Base-by-base conservation (phyloP, 345 rosid genomes). In the Passiflora organensis region DNA sequence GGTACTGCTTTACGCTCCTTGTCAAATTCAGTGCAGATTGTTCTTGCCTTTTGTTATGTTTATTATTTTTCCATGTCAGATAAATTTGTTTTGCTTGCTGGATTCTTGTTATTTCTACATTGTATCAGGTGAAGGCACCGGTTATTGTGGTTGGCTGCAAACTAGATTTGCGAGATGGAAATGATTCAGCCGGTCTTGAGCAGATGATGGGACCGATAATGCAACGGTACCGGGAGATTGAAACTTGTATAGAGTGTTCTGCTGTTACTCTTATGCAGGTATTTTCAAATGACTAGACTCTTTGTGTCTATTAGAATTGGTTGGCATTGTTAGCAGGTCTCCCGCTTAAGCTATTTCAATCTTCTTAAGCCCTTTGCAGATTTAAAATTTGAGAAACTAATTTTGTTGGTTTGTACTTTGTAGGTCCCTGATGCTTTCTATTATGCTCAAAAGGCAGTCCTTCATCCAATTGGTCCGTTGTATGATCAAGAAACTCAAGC, bases 401-500 rank as follows among this genome's bases (percentile, higher is more conserved):
- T 37, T 34, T 37, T 14, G 41, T 36, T 37, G 18, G 34, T 28
- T 28, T 28, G 34, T 28, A 8, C 34, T 48, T 71, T 69, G 51
- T 69, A 87, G 96, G 89, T 82, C 51, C 96, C 93, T 56, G 96
- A 87, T 28, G 93, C 81, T 58, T 87, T 87, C 79, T 85, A 76
- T 70, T 85, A 72, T 72, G 89, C 96, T 55, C 80, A 76, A 61
- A 87, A 75, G 56, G 93, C 96, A 34, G 93, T 87, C 14, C 87
- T 87, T 69, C 89, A 87, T 67, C 96, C 96, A 32, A 81, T 79
- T 60, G 69, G 76, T 69, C 96, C 96, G 16, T 55, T 87, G 72
- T 87, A 74, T 78, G 93, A 87, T 69, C 96, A 76, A 66, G 93
- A 87, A 62, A 74, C 63, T 55, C 93, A 85, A 49, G 49, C 75